Conservation (phyloP, 75 land plant genomes). For the Larix kaempferi region DNA sequence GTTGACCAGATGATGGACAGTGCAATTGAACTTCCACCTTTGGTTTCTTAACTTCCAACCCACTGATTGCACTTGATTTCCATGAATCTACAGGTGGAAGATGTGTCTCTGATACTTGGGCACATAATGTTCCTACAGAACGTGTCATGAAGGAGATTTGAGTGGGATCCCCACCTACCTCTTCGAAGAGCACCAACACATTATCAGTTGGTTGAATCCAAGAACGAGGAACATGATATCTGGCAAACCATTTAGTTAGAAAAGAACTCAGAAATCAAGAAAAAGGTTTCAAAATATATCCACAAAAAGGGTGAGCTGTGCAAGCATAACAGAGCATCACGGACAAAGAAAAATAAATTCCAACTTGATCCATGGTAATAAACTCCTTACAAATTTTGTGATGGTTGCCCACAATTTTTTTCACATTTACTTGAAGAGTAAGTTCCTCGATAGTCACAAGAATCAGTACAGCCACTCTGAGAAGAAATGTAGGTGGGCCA, state of each 20-base stretch:
- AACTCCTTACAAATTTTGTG: slow-evolving; percentile 63
- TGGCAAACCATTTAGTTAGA: too few species aligned
- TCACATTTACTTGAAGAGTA: slow-evolving; percentile 63
- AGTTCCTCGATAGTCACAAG: slow-evolving; percentile 76
- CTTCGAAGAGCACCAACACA: slow-evolving; percentile 49
- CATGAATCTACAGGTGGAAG: slow-evolving; percentile 40
- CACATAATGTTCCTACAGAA: slow-evolving; percentile 31
- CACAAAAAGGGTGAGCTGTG: too few species aligned
- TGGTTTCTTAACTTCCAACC: not conserved
- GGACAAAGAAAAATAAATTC: too few species aligned
- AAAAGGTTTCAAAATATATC: too few species aligned
- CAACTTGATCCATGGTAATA: too few species aligned
- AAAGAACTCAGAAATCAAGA: too few species aligned
- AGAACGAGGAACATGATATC: too few species aligned
- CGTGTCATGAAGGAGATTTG: slow-evolving; percentile 37
- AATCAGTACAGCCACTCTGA: slow-evolving; percentile 44
- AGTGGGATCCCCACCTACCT: slow-evolving; percentile 63
- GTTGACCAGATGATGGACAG: slow-evolving; percentile 45
- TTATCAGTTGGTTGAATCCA: too few species aligned
- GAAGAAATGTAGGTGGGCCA: slow-evolving; percentile 69
- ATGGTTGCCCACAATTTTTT: slow-evolving; percentile 81
- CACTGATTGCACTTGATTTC: slow-evolving; percentile 15
- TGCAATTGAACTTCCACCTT: slow-evolving; percentile 36
- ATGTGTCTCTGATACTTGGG: slow-evolving; percentile 42
- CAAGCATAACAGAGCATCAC: too few species aligned